Evolutionary conservation across 352 stramenopile genomes (phyloP), one percentile per base, ranked within the genome.

Genomic region (Phytophthora hibernalis): DNA sequence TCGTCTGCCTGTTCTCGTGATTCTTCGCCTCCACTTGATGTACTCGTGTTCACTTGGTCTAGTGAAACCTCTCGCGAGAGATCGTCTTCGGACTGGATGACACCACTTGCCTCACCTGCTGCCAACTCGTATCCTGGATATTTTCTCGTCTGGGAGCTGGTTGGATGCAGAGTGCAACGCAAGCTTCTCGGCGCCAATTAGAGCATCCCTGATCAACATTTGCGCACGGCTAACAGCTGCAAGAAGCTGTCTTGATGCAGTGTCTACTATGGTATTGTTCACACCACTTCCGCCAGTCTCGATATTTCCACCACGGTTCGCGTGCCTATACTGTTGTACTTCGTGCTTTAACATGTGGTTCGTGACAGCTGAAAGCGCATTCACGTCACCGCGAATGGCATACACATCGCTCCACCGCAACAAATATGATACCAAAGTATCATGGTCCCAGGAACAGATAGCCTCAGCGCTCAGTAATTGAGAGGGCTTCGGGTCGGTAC

Each of bases 351-450:
- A 52, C 58, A 82, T 74, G 49, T 83, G 62, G 28, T 54, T 72
- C 10, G 74, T 72, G 35, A 85, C 79, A 33, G 63, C 47, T 18
- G 65, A 75, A 5, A 78, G 74, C 16, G 63, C 58, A 26, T 75
- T 71, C 43, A 83, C 51, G 6, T 84, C 70, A 8, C 40, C 64
- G 7, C 78, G 73, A 26, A 81, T 61, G 22, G 63, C 47, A 30
- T 82, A 84, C 44, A 85, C 76, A 12, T 82, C 72, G 26, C 79
- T 87, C 74, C 71, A 85, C 30, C 70, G 72, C 33, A 87, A 62
- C 63, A 80, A 63, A 69, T 78, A 68, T n/a, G 68, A 60, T 5
- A 58, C 30, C 12, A 68, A 33, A 24, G 54, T 68, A 6, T 69
- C 43, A 38, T 74, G 68, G 31, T 75, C 70, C 78, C 78, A 86